Evolutionary conservation across 371 early-diverging fungal genomes (phyloP).

Genomic region (Mucor racemosus): DNA sequence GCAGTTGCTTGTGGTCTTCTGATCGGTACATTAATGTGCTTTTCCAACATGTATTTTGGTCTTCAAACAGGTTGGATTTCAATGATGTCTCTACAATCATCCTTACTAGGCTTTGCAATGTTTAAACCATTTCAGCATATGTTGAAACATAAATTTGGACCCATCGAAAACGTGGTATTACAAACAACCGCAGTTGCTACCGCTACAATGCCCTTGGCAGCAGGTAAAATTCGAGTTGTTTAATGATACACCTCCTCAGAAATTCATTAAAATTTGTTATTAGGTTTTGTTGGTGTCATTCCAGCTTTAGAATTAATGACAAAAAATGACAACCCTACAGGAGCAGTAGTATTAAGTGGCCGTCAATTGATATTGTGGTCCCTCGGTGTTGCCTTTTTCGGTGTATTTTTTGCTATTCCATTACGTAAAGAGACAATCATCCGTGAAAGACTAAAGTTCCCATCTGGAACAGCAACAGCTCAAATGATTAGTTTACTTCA

Average conservation of each 20-base stretch:
- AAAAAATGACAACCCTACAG: constrained; percentile 48
- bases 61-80: constrained; percentile 87
- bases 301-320: constrained; percentile 76
- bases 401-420: constrained; percentile 90
- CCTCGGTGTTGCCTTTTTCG: constrained; percentile 85
- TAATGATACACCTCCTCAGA: background rate
- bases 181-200: constrained; percentile 86
- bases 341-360: constrained; percentile 48
- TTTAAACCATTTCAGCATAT: constrained; percentile 65
- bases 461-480: constrained; percentile 88
- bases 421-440: constrained; percentile 80
- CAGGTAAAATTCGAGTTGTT: constrained; percentile 39
- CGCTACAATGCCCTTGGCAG: constrained; percentile 86
- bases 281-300: constrained; percentile 80
- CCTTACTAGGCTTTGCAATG: constrained; percentile 76
- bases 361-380: constrained; percentile 76
- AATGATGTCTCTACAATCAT: constrained; percentile 89
- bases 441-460: constrained; percentile 81
- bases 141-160: constrained; percentile 63
- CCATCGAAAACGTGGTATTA: constrained; percentile 81
- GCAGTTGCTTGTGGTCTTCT: constrained; percentile 65
- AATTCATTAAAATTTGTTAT: background rate
- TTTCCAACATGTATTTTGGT: constrained; percentile 88
- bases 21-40: constrained; percentile 77
- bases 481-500: constrained; percentile 85